phyloP scores from a whole-genome alignment of 169 alveolate species.

The Cyclospora cayetanensis region DNA sequence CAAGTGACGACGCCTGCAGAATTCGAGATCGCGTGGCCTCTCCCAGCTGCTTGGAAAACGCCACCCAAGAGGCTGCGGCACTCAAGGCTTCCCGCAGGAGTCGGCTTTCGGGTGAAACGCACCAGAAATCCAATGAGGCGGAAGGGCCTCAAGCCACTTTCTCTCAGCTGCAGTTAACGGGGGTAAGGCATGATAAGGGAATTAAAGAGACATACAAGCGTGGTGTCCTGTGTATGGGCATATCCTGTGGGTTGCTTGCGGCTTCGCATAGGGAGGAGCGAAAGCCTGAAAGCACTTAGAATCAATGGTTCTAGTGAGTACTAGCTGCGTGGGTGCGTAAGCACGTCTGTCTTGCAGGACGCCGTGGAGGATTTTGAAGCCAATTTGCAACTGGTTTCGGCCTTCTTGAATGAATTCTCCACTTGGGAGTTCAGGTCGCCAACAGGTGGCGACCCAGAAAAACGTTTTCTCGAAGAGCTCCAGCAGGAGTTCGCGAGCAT shows the following conservation, averaged over 20 bases:
- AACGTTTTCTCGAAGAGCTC: background rate
- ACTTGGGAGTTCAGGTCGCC: background rate
- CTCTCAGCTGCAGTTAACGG: background rate
- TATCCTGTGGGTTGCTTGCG: background rate
- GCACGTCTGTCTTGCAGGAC: background rate
- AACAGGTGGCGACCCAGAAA: background rate
- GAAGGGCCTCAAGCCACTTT: too few relatives aligned
- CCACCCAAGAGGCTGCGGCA: background rate
- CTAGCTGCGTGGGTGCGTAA: background rate
- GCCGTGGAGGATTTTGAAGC: conserved; percentile 1
- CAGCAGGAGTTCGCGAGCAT: background rate
- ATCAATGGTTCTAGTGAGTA: too few relatives aligned
- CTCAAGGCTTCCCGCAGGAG: background rate
- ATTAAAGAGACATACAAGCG: too few relatives aligned
- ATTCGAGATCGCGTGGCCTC: background rate
- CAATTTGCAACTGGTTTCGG: background rate
- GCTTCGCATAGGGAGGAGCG: background rate
- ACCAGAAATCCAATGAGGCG: too few relatives aligned
- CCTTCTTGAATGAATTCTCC: background rate
- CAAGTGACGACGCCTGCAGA: background rate
- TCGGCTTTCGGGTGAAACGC: background rate
- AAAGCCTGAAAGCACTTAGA: background rate
- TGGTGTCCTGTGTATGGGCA: background rate
- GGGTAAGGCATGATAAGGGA: background rate
- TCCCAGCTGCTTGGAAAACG: background rate